These are phyloP conservation scores for Apophysomyces sp. DNA, from an alignment of 371 early-diverging fungal genomes.

Conservation along the genomic window DNA sequence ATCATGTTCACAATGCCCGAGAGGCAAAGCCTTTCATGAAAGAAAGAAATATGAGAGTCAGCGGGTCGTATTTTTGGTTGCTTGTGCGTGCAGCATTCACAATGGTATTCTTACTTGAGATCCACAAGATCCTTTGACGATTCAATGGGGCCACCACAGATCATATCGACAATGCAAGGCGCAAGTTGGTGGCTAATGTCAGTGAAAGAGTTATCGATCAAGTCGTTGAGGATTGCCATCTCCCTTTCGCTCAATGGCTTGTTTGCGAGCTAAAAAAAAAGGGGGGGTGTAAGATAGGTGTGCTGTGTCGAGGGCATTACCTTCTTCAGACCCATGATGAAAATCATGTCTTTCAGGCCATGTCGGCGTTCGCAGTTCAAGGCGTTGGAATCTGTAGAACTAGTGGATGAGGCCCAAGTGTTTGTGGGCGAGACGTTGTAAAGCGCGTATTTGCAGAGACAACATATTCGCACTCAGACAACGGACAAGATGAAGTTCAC, in stretches of 20 bases:
- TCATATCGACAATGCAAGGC: slow-evolving; percentile 1
- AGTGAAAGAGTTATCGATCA: background rate
- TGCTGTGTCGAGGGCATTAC: background rate
- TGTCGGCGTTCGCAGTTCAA: background rate
- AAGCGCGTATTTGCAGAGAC: no score
- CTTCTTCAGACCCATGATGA: slow-evolving; percentile 1
- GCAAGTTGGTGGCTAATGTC: background rate
- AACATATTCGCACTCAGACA: no score
- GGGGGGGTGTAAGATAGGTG: background rate
- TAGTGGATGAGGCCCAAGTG: background rate
- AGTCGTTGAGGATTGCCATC: background rate
- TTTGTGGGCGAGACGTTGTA: background rate
- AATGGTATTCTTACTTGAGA: slow-evolving; percentile 1
- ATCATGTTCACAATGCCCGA: slow-evolving; percentile 2
- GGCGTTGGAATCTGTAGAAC: background rate
- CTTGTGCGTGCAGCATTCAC: slow-evolving; percentile 1
- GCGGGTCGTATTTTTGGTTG: slow-evolving; percentile 1
- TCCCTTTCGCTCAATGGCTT: background rate
- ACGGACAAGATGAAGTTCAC: no score
- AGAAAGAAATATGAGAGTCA: background rate
- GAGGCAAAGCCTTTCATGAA: background rate
- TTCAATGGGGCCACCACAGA: background rate
- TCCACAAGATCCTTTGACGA: background rate
- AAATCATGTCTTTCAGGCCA: background rate
- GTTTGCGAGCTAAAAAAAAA: background rate